A percentile compares a stretch with the other conserved stretches of the same genome.
phyloP scores from a whole-genome alignment of 2,329 filamentous ascomycete species.

The Penicillium sp. region DNA sequence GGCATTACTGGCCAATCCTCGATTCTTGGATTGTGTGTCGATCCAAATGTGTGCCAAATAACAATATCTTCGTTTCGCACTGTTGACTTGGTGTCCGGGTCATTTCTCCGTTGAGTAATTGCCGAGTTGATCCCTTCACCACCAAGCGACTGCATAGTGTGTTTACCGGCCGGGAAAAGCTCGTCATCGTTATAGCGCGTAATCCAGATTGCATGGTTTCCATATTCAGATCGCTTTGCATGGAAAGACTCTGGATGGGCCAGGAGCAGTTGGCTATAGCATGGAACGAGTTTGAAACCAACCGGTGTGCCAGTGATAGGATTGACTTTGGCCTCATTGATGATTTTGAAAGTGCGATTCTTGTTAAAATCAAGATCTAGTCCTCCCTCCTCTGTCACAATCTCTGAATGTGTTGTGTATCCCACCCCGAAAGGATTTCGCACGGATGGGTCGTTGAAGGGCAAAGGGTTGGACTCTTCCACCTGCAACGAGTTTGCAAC shows the following conservation, averaged over 20 bases:
- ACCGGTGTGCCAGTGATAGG: conserved; percentile 52
- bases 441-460: conserved; percentile 41
- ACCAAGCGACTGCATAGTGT: conserved; percentile 49
- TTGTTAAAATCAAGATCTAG: conserved; percentile 40
- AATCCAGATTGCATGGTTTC: conserved; percentile 52
- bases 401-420: conserved; percentile 46
- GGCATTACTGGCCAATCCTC: conserved; percentile 44
- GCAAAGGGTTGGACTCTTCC: conserved; percentile 57
- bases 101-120: conserved; percentile 24
- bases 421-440: conserved; percentile 53
- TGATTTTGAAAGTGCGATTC: conserved; percentile 56
- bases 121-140: conserved; percentile 25
- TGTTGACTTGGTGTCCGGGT: not conserved
- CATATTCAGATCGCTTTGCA: conserved; percentile 51
- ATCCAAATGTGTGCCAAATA: conserved; percentile 40
- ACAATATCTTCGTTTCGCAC: conserved; percentile 38
- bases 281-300: conserved; percentile 54
- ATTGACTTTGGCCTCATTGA: conserved; percentile 52
- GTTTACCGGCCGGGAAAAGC: conserved; percentile 49
- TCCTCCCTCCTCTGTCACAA: conserved; percentile 44
- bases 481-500: conserved; percentile 50
- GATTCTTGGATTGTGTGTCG: conserved; percentile 43
- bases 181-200: conserved; percentile 52
- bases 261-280: conserved; percentile 56
- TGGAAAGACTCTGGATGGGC: conserved; percentile 51